Evolutionary conservation across 768 basidiomycete species (phyloP), one percentile per base, ranked within the genome.

Genomic region (Leccinellum luteum): DNA sequence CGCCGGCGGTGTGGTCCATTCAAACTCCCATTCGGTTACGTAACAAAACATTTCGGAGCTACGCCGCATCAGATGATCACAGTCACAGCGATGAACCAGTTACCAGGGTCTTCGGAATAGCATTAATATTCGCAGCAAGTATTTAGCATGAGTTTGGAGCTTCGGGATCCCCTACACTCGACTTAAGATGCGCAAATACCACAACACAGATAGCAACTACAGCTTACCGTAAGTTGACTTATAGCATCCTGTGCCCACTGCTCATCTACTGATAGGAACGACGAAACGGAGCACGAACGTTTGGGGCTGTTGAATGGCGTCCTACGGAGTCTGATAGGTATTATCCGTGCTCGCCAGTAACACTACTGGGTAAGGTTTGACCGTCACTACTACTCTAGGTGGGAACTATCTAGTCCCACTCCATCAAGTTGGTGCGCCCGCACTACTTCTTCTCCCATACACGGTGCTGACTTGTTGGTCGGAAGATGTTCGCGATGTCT

Each of bases 191-290:
- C 54, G 54, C 25, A 31, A 48, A 48, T 55, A 55, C 3, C 54
- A 55, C 27, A 12, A 55, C 23, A 55, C 54, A 23, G 34, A 55
- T 14, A 48, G 54, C 54, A 55, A 55, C 25, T 55, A 55, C 34
- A 19, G 25, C 9, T 28, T 55, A n/a, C 54, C 54, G 54, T 55
- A 45, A 28, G 54, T 38, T 13, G 31, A n/a, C 15, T 25, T 7
- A 4, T 38, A 21, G 43, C 19, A 10, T 21, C n/a, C 5, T 21
- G 43, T 44, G 13, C 2, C 43, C 43, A 7, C 9, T 15, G 13
- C 15, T 23, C 15, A 17, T 21, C 44, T 19, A 3, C 14, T 4
- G 15, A 45, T 13, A 54, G 54, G 23, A 55, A 55, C 25, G 54
- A 55, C 47, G 21, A 48, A 23, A 48, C 25, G 0, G 54, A 55